Conservation (phyloP, 202 grass and related monocot species). For the Dendrocalamus latiflorus region DNA sequence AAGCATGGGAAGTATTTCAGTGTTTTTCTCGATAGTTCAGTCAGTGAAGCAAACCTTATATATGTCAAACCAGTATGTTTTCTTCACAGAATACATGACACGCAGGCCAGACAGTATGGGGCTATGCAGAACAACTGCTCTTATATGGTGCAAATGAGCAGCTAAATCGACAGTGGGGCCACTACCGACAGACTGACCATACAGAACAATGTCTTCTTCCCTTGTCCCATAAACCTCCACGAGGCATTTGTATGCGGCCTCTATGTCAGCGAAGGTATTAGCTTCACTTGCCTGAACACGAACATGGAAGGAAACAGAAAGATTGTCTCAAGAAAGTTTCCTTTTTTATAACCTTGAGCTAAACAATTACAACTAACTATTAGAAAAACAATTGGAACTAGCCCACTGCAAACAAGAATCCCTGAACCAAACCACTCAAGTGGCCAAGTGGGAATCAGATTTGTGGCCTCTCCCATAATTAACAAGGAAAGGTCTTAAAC, state of each 20-base stretch:
- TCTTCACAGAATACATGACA: slow-evolving; percentile 89
- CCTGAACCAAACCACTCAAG: not conserved
- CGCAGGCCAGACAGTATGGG: slow-evolving; percentile 78
- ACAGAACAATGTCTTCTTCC: slow-evolving; percentile 79
- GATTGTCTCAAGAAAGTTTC: not conserved
- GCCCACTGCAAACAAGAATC: not conserved
- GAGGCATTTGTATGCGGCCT: slow-evolving; percentile 79
- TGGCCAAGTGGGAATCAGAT: not conserved
- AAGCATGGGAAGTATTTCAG: not conserved
- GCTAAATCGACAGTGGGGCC: slow-evolving; percentile 85
- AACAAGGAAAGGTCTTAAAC: not conserved
- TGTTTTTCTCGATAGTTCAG: slow-evolving; percentile 1
- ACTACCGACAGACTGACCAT: slow-evolving; percentile 86
- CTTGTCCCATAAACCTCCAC: slow-evolving; percentile 60
- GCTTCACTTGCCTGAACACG: slow-evolving; percentile 78
- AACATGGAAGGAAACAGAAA: slow-evolving; percentile 11
- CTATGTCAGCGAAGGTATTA: slow-evolving; percentile 85
- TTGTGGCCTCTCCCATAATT: not conserved
- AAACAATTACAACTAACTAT: not conserved
- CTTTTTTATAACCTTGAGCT: not conserved
- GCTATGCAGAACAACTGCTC: slow-evolving; percentile 82
- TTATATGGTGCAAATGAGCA: slow-evolving; percentile 35
- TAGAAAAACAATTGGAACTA: slow-evolving; percentile 6
- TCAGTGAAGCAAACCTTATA: slow-evolving; percentile 65
- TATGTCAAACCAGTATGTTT: slow-evolving; percentile 93